Evolutionary conservation across 2,329 filamentous ascomycete species (phyloP), one percentile per base, ranked within the genome.

Genomic region (Falciphora oryzae): DNA sequence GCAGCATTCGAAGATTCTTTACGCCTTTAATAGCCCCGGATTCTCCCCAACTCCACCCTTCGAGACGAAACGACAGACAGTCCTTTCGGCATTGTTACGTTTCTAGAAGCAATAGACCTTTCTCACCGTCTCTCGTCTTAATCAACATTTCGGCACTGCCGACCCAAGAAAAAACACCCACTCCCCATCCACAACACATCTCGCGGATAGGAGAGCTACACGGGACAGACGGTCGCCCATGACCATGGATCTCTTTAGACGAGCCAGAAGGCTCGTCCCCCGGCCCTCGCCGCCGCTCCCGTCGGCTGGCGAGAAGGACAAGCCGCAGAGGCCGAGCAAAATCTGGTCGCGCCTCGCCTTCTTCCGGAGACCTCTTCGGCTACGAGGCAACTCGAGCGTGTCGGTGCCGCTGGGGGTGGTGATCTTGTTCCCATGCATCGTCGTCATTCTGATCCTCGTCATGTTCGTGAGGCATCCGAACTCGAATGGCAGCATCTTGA

Each of bases 331-430:
- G 44, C 77, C 79, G 65, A 75, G 73, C 64, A 70, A 69, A 29
- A 66, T 81, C 61, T 77, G 79, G 44, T 78, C 81, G 57, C 80
- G 83, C 63, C 81, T 96, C 72, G 89, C 90, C 67, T 96, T 97
- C 77, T 91, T 98, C 76, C 85, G 89, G 71, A 86, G 92, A 73
- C 91, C 94, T 63, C 86, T 99, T 81, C 89, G 93, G 71, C 81
- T 99, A 80, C 90, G 89, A 78, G 92, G 92, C 72, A 97, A 96
- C 78, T 97, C 93, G 64, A 91, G 89, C 73, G 87, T 97, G 76
- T 97, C 94, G 63, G 89, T 98, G 74, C 95, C 95, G 31, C 81
- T 99, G 63, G 94, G 94, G 70, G 88, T 97, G 73, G 92, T 98
- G 71, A 84, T 99, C 69, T 81, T 98, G 70, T 98, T 98, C 75